Evolutionary conservation across 2,329 filamentous ascomycete species (phyloP).

Genomic region (Lizonia empirigonia): DNA sequence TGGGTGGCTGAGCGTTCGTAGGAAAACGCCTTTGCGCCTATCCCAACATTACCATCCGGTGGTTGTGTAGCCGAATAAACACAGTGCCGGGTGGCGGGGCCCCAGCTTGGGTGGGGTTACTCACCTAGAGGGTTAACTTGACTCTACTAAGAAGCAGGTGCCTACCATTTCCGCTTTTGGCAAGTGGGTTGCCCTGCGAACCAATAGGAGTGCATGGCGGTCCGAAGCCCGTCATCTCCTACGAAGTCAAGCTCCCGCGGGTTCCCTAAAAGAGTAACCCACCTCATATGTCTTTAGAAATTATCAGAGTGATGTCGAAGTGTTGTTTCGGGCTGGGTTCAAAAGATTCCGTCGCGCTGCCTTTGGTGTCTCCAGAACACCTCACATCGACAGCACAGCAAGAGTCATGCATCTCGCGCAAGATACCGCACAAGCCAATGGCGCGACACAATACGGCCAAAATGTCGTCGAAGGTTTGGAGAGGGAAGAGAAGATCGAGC

Average conservation of each 20-base stretch:
- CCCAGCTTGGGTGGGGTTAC: slow-evolving; percentile 1
- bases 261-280: slow-evolving; percentile 6
- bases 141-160: slow-evolving; percentile 1
- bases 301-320: not conserved
- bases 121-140: not conserved
- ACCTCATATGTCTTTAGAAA: not conserved
- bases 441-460: slow-evolving; percentile 32
- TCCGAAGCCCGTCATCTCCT: not conserved
- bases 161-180: slow-evolving; percentile 2
- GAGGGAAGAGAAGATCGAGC: slow-evolving; percentile 32
- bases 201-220: slow-evolving; percentile 9
- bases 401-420: slow-evolving; percentile 26
- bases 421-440: slow-evolving; percentile 16
- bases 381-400: not conserved
- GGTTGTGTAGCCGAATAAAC: slow-evolving; percentile 11
- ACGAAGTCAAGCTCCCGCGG: not conserved
- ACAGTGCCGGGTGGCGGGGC: not conserved
- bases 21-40: not conserved
- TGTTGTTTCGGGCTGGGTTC: not conserved
- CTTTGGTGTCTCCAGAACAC: not conserved
- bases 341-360: slow-evolving; percentile 6
- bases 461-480: slow-evolving; percentile 30
- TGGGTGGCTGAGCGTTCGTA: too few relatives aligned
- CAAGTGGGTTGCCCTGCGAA: not conserved
- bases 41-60: not conserved